Percentiles rank a stretch among this genome's conserved stretches.
Conservation (phyloP, 192 early-diverging fungal genomes). For the Phlyctochytrium planicorne region DNA sequence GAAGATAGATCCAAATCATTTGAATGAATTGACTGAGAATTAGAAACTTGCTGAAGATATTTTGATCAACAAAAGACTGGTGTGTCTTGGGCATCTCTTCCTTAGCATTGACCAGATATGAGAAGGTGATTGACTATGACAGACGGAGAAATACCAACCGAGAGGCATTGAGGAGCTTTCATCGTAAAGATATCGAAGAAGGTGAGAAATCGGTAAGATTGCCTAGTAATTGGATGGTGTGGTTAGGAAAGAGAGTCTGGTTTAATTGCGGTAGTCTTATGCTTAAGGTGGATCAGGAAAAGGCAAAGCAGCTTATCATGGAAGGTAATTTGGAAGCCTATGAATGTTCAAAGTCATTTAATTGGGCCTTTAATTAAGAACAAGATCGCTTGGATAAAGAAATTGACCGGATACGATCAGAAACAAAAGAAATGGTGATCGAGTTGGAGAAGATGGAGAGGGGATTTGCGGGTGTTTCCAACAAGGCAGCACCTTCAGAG, state of each 20-base stretch:
- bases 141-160: conserved; percentile 38
- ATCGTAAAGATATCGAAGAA: conserved; percentile 10
- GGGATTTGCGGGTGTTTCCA: background rate
- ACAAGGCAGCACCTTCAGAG: background rate
- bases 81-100: conserved; percentile 2
- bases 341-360: too few relatives aligned
- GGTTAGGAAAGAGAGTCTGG: conserved; percentile 21
- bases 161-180: conserved; percentile 30
- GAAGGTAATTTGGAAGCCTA: conserved; percentile 8
- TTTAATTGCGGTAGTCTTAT: conserved; percentile 36
- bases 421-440: conserved; percentile 14
- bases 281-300: conserved; percentile 29
- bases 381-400: conserved; percentile 34
- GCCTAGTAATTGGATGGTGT: background rate
- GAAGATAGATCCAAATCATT: background rate
- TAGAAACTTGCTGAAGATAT: conserved; percentile 42
- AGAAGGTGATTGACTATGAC: conserved; percentile 35
- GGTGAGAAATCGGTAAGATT: conserved; percentile 5
- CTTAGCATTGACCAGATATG: background rate
- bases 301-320: conserved; percentile 21
- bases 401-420: conserved; percentile 23
- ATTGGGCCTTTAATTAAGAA: too few relatives aligned
- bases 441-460: conserved; percentile 31
- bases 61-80: conserved; percentile 31
- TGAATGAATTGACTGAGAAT: background rate